Conservation (phyloP, 441 rosid genomes). For the Adansonia madagascariensis region DNA sequence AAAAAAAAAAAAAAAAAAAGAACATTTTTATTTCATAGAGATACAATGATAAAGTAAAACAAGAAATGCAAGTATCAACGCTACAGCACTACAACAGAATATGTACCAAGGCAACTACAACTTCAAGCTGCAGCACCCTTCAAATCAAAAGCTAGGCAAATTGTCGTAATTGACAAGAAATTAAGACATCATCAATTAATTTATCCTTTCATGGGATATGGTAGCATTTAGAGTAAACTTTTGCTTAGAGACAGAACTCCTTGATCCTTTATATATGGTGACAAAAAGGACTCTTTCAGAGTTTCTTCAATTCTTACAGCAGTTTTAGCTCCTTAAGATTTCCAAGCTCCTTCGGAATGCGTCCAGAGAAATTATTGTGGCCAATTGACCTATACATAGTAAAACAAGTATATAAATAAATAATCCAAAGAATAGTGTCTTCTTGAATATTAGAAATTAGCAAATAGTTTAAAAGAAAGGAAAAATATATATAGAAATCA, state of each 20-base stretch:
- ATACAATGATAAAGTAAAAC: too few relatives aligned
- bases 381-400: slow-evolving; percentile 34
- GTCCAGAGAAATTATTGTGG: slow-evolving; percentile 46
- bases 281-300: background rate
- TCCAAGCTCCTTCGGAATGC: slow-evolving; percentile 52
- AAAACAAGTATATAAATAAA: background rate
- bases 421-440: background rate
- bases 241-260: background rate
- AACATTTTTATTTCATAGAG: too few relatives aligned
- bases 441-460: slow-evolving; percentile 11
- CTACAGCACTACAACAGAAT: too few relatives aligned
- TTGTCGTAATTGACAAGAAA: too few relatives aligned
- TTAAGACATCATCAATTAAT: too few relatives aligned
- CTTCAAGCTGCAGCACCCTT: too few relatives aligned
- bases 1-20: too few relatives aligned
- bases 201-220: too few relatives aligned
- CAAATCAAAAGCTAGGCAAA: too few relatives aligned
- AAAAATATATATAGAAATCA: slow-evolving; percentile 3
- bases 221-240: background rate
- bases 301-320: slow-evolving; percentile 22
- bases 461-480: background rate
- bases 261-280: background rate
- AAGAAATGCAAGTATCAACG: too few relatives aligned
- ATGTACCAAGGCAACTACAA: too few relatives aligned
- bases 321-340: background rate